Conservation (phyloP, 1,284 basidiomycete genomes). For the Sanguinoderma infundibulare region DNA sequence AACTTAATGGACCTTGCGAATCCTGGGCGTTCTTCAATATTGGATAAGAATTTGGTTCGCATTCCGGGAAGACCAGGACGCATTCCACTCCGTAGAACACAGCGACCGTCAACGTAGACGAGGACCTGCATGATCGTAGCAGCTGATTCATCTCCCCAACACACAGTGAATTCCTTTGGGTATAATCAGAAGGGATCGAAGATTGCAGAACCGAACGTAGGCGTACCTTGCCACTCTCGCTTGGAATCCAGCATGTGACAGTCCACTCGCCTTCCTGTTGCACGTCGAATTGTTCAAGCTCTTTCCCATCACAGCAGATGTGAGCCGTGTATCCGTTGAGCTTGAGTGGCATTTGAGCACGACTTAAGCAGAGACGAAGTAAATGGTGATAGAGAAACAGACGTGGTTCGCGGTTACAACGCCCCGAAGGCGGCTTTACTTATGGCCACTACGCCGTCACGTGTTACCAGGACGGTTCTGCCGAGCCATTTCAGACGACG, state of each 20-base stretch:
- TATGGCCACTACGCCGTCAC: too few relatives aligned
- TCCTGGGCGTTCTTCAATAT: not conserved
- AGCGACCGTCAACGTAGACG: slow-evolving; percentile 1
- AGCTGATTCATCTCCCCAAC: not conserved
- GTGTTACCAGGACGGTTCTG: too few relatives aligned
- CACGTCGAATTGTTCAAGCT: slow-evolving; percentile 8
- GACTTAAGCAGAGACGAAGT: not conserved
- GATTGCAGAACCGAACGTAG: not conserved
- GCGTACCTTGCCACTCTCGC: slow-evolving; percentile 13
- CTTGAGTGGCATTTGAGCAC: slow-evolving; percentile 9
- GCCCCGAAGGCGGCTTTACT: too few relatives aligned
- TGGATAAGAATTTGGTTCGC: not conserved
- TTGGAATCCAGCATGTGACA: slow-evolving; percentile 17
- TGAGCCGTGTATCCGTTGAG: slow-evolving; percentile 4
- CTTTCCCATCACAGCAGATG: slow-evolving; percentile 14
- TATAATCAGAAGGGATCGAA: not conserved
- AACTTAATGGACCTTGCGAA: not conserved
- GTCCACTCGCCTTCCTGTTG: slow-evolving; percentile 5
- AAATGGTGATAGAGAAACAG: not conserved
- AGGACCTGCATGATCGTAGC: not conserved
- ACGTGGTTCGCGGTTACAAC: too few relatives aligned
- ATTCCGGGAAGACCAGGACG: too few relatives aligned
- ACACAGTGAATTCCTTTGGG: slow-evolving; percentile 1
- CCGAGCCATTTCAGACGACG: too few relatives aligned
- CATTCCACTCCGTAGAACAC: not conserved